Base-by-base conservation (phyloP, 2,329 filamentous ascomycete genomes). In the Diplodia mutila region DNA sequence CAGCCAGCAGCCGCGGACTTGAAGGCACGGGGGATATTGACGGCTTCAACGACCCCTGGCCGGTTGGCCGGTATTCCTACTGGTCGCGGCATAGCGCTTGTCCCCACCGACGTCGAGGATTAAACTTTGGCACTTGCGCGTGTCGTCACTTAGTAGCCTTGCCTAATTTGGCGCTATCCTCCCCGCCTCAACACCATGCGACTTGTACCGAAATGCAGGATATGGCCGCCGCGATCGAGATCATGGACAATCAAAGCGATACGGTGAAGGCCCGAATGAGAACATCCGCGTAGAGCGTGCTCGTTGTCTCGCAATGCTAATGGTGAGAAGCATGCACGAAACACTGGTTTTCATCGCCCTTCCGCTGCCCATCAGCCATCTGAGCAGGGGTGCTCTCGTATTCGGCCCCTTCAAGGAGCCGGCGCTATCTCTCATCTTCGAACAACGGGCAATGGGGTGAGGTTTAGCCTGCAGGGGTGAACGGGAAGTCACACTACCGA, bases 121-220 rank as follows among this genome's bases (percentile, higher is more conserved):
- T 63, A 63, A 25, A 51, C 46, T 63, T 63, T 51, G 46, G 59
- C 59, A 29, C 46, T 63, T 63, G 42, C 59, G 59, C 59, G 8
- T 34, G 59, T 25, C 46, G 59, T 51, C 59, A 61, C 59, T 63
- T 48, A 32, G 55, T 29, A 12, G 39, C 55, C 25, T 61, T 63
- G 21, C 59, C 46, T 39, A 37, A 25, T 34, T 37, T 9, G 39
- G 59, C 46, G 59, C 46, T 39, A 63, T 51, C 21, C 1, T 61
- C 39, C 18, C 57, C 57, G 49, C 42, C 25, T 61, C 57, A 61
- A 61, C 57, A 61, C 57, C 57, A 61, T 39, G 27, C 42, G 57
- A 61, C 39, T 61, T 39, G 57, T 27, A 39, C 25, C 16, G 2
- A 53, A n/a, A 29, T 5, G 37, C 3, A 12, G 11, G 1, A 27